Conservation (phyloP, 345 rosid species). For the Eutrema japonicum region DNA sequence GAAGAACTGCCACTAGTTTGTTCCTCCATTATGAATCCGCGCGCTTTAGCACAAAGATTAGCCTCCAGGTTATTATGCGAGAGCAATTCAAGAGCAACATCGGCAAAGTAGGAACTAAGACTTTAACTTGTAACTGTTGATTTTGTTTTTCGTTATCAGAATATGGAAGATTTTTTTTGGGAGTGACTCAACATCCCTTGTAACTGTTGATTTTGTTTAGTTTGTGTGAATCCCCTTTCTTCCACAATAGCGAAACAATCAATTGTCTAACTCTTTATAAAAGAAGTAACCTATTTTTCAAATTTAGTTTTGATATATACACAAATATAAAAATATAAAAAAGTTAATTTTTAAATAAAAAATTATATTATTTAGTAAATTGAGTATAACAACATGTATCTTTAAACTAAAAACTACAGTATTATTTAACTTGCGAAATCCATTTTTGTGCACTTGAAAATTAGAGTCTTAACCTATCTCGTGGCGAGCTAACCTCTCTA, state of each 20-base stretch:
- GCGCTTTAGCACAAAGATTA: constrained; percentile 14
- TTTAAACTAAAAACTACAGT: too few species aligned
- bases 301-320: too few species aligned
- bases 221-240: constrained; percentile 31
- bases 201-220: not conserved
- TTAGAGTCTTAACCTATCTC: too few species aligned
- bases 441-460: too few species aligned
- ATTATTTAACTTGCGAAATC: too few species aligned
- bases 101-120: not conserved
- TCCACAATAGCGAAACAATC: constrained; percentile 34
- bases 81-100: not conserved
- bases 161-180: not conserved
- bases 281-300: too few species aligned
- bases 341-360: too few species aligned
- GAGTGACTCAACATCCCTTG: too few species aligned
- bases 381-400: too few species aligned
- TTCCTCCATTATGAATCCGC: constrained; percentile 3
- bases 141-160: not conserved
- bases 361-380: too few species aligned
- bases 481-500: too few species aligned
- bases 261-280: not conserved
- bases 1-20: constrained; percentile 5
- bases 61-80: constrained; percentile 14
- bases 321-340: too few species aligned
- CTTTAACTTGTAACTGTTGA: not conserved